Conservation (phyloP, 1,139 yeast species). For the Debaryomyces sp. region DNA sequence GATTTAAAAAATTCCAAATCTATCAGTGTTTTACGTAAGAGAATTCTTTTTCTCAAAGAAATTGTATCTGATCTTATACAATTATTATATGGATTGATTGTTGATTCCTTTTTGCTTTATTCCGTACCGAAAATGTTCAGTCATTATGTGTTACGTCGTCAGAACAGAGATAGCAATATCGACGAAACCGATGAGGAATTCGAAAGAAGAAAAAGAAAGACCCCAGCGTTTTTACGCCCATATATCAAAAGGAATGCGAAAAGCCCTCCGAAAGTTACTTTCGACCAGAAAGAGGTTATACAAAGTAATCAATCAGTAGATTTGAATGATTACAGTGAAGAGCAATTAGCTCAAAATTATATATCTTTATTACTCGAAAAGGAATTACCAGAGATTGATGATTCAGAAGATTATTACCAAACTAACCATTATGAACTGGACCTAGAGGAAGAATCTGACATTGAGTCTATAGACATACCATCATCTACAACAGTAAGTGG, state of each 20-base stretch:
- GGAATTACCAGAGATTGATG: conserved; percentile 48
- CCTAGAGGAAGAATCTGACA: conserved; percentile 24
- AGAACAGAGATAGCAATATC: not conserved
- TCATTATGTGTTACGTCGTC: conserved; percentile 7
- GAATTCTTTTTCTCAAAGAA: conserved; percentile 21
- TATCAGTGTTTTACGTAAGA: conserved; percentile 24
- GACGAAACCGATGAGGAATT: conserved; percentile 25
- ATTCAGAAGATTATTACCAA: conserved; percentile 42
- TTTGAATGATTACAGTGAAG: conserved; percentile 27
- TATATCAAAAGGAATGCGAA: conserved; percentile 8
- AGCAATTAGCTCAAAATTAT: conserved; percentile 25
- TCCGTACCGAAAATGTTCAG: not conserved
- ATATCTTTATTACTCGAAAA: conserved; percentile 27
- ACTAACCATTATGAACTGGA: conserved; percentile 24
- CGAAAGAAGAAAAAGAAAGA: conserved; percentile 21
- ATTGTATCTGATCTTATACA: conserved; percentile 25
- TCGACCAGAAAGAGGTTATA: conserved; percentile 16
- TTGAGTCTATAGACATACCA: conserved; percentile 14
- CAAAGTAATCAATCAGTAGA: conserved; percentile 6
- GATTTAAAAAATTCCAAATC: conserved; percentile 13
- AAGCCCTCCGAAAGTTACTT: conserved; percentile 1
- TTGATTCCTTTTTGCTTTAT: conserved; percentile 13
- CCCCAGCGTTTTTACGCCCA: conserved; percentile 30
- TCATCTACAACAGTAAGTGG: not conserved
- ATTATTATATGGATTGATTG: conserved; percentile 26